These are phyloP conservation scores for Populus hybrid DNA, from an alignment of 441 rosid species.

Conservation along the genomic window DNA sequence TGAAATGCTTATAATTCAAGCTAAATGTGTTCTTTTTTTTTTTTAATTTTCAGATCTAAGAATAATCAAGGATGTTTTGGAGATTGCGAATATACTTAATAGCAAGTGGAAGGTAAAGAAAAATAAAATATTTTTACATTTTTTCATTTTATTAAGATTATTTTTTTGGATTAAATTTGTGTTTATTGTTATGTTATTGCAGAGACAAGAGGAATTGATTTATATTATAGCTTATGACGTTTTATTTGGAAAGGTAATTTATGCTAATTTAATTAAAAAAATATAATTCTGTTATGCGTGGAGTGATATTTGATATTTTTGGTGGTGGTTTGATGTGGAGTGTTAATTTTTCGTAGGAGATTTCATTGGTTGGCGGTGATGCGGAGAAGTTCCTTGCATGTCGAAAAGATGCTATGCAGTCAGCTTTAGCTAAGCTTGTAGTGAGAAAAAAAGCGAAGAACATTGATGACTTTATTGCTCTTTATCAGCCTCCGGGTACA, in stretches of 20 bases:
- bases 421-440: slow-evolving; percentile 59
- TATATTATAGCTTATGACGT: slow-evolving; percentile 66
- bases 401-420: slow-evolving; percentile 46
- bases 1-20: neutral
- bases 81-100: slow-evolving; percentile 50
- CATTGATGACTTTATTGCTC: slow-evolving; percentile 52
- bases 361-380: slow-evolving; percentile 62
- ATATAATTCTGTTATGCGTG: neutral
- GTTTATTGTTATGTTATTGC: slow-evolving; percentile 19
- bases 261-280: neutral
- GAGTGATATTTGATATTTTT: neutral
- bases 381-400: slow-evolving; percentile 69
- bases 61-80: slow-evolving; percentile 73
- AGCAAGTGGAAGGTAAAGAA: slow-evolving; percentile 74
- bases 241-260: slow-evolving; percentile 79
- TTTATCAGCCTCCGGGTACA: slow-evolving; percentile 53
- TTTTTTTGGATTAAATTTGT: neutral
- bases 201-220: slow-evolving; percentile 74
- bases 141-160: neutral
- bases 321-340: slow-evolving; percentile 15
- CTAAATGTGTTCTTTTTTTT: neutral
- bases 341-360: slow-evolving; percentile 39
- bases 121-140: neutral
- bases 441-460: slow-evolving; percentile 58
- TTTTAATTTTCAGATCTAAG: slow-evolving; percentile 56